Base-by-base conservation (phyloP, 2,329 filamentous ascomycete species). In the Sarocladium strictum region DNA sequence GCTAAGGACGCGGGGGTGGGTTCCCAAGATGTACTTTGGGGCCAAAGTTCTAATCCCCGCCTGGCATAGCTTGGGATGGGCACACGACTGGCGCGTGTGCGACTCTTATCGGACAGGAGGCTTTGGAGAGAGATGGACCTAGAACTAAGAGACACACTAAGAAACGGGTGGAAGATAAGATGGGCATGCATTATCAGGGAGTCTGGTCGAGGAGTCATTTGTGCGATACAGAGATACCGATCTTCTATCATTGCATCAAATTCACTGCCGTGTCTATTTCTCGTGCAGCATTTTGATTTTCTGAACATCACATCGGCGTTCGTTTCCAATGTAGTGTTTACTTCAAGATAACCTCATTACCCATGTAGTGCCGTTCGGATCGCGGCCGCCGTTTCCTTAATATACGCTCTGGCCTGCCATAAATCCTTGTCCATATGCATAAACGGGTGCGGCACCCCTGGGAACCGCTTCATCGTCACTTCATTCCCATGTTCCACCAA, bases 361-460 rank as follows among this genome's bases (percentile, higher is more conserved):
- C 24, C 43, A 29, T 47, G 43, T 15, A 47, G 11, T 12, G 64
- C 64, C 23, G 63, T 51, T 7, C 65, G 61, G 52, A 69, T 63
- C 21, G 63, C 65, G 43, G 59, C 61, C 12, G 65, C 65, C 14
- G 62, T 69, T 54, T 56, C 58, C n/a, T 65, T 58, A 40, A 69
- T 69, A 32, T 67, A 68, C n/a, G 68, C 63, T 7, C 61, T 60
- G 5, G 64, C 67, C 60, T 69, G 67, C 67, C 64, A 66, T 37
- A 69, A 58, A 56, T 65, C 60, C 58, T 64, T 65, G 49, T 69
- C 72, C 73, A 76, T 75, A 59, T 76, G 72, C 72, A 75, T 73
- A 59, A 77, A 78, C 0, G 71, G 72, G 57, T 78, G 76, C 11
- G 76, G 75, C 32, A 75, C 70, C 0, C 75, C 74, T 1, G 64